Base-by-base conservation (phyloP, 495 filamentous ascomycete species). In the Chaetomium fimeti region DNA sequence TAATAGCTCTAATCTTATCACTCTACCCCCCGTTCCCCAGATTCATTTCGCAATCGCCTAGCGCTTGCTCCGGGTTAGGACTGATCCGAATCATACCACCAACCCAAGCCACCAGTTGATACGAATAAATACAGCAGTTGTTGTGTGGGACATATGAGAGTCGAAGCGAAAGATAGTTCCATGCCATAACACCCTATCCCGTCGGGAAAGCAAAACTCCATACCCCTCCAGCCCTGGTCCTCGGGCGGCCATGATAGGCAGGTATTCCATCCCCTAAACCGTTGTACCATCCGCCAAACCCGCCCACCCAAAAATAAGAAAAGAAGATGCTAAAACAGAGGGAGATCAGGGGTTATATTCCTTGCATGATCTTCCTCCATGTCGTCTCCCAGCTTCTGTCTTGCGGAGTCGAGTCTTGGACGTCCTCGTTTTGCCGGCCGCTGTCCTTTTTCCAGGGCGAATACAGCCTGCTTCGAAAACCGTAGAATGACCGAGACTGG, bases 301-400 rank as follows among this genome's bases (percentile, higher is more conserved):
- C 27, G 38, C 29, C 20, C 42, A 63, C n/a, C 51, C 25, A 48
- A 62, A 48, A 27, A 25, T 9, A 54, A 45, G 42, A 2, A 20
- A 58, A 27, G 13, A 67, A 60, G 58, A 57, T 20, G 18, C 15
- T 42, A 58, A 51, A 63, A 11, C 1, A 57, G 61, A 63, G 2
- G 24, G 11, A 9, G n/a, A 36, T 36, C 32, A 11, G 9, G 13
- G 0, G 15, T 36, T 51, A 51, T 20, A 51, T 22, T 27, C 18
- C 52, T 62, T 56, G 60, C 45, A 68, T 56, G 51, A 67, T 55
- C 64, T 64, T 67, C 64, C 45, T 73, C 71, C 71, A 73, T 45
- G 52, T 53, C 16, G 53, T 61, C 9, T 60, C 63, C 43, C 62
- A 58, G 5, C 18, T 29, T 13, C 47, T 49, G 18, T 43, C 51